Percentiles rank a stretch among this genome's conserved stretches.
phyloP scores from a whole-genome alignment of 2,329 filamentous ascomycete genomes.

The Hirsutella rhossiliensis region DNA sequence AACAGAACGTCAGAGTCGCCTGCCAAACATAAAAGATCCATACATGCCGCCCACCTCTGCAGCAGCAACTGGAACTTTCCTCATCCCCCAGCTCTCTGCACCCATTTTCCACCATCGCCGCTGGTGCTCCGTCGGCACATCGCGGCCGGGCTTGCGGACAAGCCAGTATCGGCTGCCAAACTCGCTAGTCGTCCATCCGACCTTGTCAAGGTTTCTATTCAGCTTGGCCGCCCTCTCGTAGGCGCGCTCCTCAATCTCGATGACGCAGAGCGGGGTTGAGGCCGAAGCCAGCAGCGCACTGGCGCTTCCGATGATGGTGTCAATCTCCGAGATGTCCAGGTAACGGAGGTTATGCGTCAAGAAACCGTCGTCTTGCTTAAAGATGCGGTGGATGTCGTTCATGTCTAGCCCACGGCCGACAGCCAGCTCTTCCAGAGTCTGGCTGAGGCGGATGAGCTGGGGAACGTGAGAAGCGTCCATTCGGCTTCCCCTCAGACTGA shows the following conservation, averaged over 20 bases:
- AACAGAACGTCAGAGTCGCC: conserved; percentile 33
- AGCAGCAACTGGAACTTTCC: conserved; percentile 81
- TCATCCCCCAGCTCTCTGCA: conserved; percentile 73
- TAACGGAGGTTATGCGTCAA: conserved; percentile 54
- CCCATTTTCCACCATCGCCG: conserved; percentile 75
- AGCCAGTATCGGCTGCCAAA: conserved; percentile 55
- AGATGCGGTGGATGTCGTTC: conserved; percentile 52
- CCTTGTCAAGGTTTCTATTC: conserved; percentile 42
- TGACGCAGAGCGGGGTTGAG: conserved; percentile 59
- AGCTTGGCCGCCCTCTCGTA: conserved; percentile 53
- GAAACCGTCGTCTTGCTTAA: conserved; percentile 36
- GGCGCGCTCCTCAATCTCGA: conserved; percentile 61
- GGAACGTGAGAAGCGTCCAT: conserved; percentile 54
- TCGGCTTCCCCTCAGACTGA: conserved; percentile 65
- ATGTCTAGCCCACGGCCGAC: conserved; percentile 57
- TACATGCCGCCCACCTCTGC: conserved; percentile 94
- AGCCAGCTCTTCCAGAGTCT: conserved; percentile 63
- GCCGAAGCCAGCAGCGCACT: conserved; percentile 46
- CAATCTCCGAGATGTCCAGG: conserved; percentile 58
- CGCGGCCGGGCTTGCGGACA: conserved; percentile 39
- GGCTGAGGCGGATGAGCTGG: conserved; percentile 51
- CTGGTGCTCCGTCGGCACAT: conserved; percentile 21
- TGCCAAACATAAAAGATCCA: conserved; percentile 56
- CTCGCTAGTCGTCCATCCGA: conserved; percentile 62
- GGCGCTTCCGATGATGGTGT: conserved; percentile 44